Evolutionary conservation across 2,329 filamentous ascomycete genomes (phyloP).

Genomic region (Fulvia fulva): DNA sequence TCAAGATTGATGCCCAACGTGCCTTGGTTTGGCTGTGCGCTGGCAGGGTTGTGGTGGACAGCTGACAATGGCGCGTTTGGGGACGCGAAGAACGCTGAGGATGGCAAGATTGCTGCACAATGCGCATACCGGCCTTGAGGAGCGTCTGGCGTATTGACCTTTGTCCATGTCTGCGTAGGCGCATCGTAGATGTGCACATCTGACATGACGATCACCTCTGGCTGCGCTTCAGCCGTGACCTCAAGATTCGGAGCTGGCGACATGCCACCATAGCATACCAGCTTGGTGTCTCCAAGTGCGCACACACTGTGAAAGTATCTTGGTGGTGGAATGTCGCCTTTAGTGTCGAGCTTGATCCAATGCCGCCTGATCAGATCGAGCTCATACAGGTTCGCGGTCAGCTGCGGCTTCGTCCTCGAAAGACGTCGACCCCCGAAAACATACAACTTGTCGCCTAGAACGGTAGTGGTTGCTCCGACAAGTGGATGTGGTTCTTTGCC

Average conservation of each 20-base stretch:
- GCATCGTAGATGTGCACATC: conserved; percentile 96
- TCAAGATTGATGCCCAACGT: conserved; percentile 85
- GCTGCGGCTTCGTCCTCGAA: conserved; percentile 74
- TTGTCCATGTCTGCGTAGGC: conserved; percentile 76
- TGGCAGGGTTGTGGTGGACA: conserved; percentile 82
- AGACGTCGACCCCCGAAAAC: conserved; percentile 90
- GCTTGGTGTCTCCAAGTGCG: conserved; percentile 84
- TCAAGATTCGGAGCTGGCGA: conserved; percentile 62
- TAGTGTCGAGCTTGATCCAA: conserved; percentile 84
- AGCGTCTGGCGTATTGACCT: conserved; percentile 66
- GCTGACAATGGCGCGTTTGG: conserved; percentile 78
- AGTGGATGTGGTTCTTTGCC: conserved; percentile 86
- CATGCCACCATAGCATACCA: conserved; percentile 98
- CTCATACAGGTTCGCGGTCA: conserved; percentile 91
- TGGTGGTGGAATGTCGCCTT: conserved; percentile 81
- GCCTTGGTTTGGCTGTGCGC: conserved; percentile 79
- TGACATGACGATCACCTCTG: conserved; percentile 83
- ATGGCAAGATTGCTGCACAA: conserved; percentile 87
- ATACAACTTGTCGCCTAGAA: conserved; percentile 91
- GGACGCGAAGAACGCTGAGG: conserved; percentile 81
- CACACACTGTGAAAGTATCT: conserved; percentile 98
- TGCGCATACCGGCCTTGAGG: conserved; percentile 95
- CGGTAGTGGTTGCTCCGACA: conserved; percentile 91
- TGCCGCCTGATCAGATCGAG: conserved; percentile 85
- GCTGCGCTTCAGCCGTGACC: conserved; percentile 62